Evolutionary conservation across 306 rosid genomes (phyloP), one percentile per base, ranked within the genome.

Genomic region (Betula pendula): DNA sequence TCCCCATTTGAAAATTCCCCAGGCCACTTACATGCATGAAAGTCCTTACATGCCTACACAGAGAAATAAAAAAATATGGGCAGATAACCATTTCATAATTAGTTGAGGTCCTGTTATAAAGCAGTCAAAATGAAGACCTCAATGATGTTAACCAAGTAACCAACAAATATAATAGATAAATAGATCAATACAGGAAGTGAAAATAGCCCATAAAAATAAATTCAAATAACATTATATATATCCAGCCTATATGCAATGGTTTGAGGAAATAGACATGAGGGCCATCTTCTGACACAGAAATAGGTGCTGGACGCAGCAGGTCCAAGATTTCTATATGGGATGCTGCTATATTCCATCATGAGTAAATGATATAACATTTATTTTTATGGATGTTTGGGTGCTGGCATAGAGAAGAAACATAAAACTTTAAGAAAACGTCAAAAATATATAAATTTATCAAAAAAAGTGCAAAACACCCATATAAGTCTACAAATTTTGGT

Each of bases 21-120:
- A 16, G 97, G 93, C 98, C 98, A 91, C 71, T 84, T 93, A 80
- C 98, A 93, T 45, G 97, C 97, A 84, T 83, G 59, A 80, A 89
- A 93, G 80, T 93, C 98, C 86, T 93, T 93, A 60, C 97, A 91
- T 25, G 90, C 98, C 97, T 93, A 68, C 44, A 67, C 33, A 42
- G 60, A 29, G 65, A 63, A 52, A 78, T 22, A 1, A 10, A 73
- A 75, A 8, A 24, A 44, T 13, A 72, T 16, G 51, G 43, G 45
- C 78, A 51, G 24, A 72, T 27, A 72, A 24, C 71, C 4, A 45
- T 73, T 63, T 52, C 47, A 79, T 72, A 20, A 53, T 73, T 43
- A 29, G 60, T 43, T 52, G 63, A 42, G 9, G 63, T n/a, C 50
- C 53, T 52, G 43, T 62, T 29, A 73, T 47, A 68, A 65, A 62